Conservation (phyloP, 1,284 basidiomycete species). For the Agaricales sp. region DNA sequence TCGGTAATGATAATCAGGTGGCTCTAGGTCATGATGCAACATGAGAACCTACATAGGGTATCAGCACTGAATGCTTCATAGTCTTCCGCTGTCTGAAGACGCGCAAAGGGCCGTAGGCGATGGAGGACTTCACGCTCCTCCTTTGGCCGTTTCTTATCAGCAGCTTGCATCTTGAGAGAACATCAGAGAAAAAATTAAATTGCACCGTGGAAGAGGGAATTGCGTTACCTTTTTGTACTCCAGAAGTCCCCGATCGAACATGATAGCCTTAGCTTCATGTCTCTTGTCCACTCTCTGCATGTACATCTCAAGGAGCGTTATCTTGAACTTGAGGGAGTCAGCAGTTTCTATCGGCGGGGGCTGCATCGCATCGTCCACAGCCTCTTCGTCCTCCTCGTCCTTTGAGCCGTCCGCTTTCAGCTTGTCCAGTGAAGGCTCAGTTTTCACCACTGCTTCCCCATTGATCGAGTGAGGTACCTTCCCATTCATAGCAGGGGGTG, state of each 20-base stretch:
- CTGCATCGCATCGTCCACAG: slow-evolving; percentile 51
- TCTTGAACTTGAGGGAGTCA: slow-evolving; percentile 86
- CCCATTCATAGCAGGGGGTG: slow-evolving; percentile 33
- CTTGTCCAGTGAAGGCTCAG: slow-evolving; percentile 31
- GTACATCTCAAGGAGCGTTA: slow-evolving; percentile 89
- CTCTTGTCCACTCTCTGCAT: slow-evolving; percentile 87
- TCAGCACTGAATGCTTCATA: slow-evolving; percentile 87
- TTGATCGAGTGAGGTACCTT: slow-evolving; percentile 32
- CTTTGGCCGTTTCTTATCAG: slow-evolving; percentile 83
- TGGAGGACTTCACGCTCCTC: slow-evolving; percentile 90
- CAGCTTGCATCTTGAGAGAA: slow-evolving; percentile 66
- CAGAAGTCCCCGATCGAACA: slow-evolving; percentile 87
- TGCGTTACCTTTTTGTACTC: slow-evolving; percentile 84
- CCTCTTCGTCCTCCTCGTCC: slow-evolving; percentile 36
- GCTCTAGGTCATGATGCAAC: not conserved
- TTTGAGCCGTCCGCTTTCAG: not conserved
- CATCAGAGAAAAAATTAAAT: not conserved
- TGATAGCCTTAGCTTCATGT: slow-evolving; percentile 79
- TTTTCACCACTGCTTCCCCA: slow-evolving; percentile 33
- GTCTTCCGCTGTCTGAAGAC: slow-evolving; percentile 86
- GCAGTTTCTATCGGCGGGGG: slow-evolving; percentile 76
- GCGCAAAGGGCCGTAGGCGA: slow-evolving; percentile 86
- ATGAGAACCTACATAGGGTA: slow-evolving; percentile 61
- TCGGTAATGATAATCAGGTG: slow-evolving; percentile 3
- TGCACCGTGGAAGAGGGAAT: not conserved